Base-by-base conservation (phyloP, 2,329 filamentous ascomycete species). In the Aspergillus aculeatus region DNA sequence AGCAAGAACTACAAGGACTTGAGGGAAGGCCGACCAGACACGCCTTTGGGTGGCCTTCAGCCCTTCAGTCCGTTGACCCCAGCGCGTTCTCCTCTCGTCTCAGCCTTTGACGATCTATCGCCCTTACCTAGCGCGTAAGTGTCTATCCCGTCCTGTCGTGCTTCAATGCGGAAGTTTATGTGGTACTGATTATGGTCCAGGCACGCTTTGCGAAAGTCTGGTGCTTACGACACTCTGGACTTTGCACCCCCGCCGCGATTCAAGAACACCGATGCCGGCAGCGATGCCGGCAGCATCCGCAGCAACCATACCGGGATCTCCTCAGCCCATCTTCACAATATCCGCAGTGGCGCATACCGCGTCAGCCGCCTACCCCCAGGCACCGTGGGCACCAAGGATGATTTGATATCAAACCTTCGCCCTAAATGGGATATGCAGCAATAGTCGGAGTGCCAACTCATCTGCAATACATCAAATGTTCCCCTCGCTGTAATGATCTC, bases 61-160 rank as follows among this genome's bases (percentile, higher is more conserved):
- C 87, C 92, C 1, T 99, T 91, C 79, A 88, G 87, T 58, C 87
- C 89, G n/a, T 81, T 82, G 41, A 83, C 93, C 2, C 86, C 89
- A 16, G 84, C 86, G 31, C 89, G 91, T 71, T 89, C 87, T n/a
- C 93, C 93, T 0, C 82, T 97, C 44, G 88, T 84, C 24, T 91
- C 89, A 61, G 84, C 92, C 5, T 97, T 92, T 75, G 94, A 98
- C 58, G 94, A 98, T 60, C 86, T 98, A 62, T 78, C 89, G 12
- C 83, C 84, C 9, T 87, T 99, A 64, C 95, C 95, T 41, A 97
- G 92, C 83, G 92, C 95, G 86, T 94, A 86, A 89, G 90, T 89
- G 63, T 26, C 63, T 11, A 56, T 4, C 24, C 32, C 24, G 48
- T 35, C 24, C 26, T 38, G 16, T 26, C 35, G 23, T 12, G 14